A percentile compares a stretch with the other conserved stretches of the same genome.
These are phyloP conservation scores for Geranium rotundifolium DNA, from an alignment of 345 rosid genomes.

Conservation along the genomic window DNA sequence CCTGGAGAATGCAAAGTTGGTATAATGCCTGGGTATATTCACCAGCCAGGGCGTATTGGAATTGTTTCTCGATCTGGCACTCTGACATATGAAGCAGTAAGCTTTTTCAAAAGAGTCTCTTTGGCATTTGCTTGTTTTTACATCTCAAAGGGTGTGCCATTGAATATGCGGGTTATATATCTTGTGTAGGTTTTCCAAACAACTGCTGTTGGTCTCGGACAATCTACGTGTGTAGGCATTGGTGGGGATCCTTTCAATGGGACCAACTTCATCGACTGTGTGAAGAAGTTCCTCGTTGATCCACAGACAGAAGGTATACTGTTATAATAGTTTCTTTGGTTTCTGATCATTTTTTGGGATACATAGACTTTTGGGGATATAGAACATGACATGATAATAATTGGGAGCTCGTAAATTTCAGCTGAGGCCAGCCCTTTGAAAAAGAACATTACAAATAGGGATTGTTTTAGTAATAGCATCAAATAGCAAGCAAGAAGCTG, in stretches of 20 bases:
- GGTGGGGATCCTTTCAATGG: conserved; percentile 99
- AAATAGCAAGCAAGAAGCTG: too few species aligned
- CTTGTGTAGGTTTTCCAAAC: conserved; percentile 82
- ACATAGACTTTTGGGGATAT: too few species aligned
- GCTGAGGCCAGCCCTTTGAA: too few species aligned
- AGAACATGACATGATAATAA: too few species aligned
- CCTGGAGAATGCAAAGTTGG: conserved; percentile 94
- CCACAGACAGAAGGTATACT: conserved; percentile 90
- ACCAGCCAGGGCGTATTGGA: conserved; percentile 89
- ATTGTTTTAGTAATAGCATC: too few species aligned
- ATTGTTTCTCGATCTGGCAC: conserved; percentile 96
- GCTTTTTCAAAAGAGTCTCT: conserved; percentile 7
- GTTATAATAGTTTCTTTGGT: not conserved
- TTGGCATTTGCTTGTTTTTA: not conserved
- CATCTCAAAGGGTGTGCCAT: not conserved
- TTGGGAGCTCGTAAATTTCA: too few species aligned
- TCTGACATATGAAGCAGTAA: conserved; percentile 93
- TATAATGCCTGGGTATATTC: conserved; percentile 96
- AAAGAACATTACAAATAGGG: too few species aligned
- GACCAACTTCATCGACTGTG: conserved; percentile 88
- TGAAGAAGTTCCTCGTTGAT: conserved; percentile 71
- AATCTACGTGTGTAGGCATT: conserved; percentile 83
- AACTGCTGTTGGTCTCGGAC: conserved; percentile 90
- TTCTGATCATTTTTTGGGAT: too few species aligned
- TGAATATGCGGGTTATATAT: not conserved